Percentiles rank a stretch among this genome's conserved stretches.
Conservation (phyloP, 2,329 filamentous ascomycete genomes). For the Cryoendolithus antarcticus region DNA sequence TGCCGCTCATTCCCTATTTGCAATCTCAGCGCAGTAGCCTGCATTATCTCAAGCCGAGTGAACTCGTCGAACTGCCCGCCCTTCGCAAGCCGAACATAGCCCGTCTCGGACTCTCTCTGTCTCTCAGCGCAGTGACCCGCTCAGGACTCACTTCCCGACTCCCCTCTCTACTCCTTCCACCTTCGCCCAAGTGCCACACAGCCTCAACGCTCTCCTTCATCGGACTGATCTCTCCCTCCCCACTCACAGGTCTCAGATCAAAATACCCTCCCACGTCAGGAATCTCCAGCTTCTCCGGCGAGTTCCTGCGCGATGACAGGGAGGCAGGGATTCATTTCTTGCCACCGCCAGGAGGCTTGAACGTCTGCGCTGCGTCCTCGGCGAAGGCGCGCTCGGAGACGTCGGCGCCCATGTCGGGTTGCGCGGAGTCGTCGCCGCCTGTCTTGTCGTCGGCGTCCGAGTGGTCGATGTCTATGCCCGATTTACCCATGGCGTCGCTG, state of each 20-base stretch:
- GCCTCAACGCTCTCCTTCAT: constrained; percentile 5
- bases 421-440: background rate
- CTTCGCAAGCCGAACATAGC: constrained; percentile 6
- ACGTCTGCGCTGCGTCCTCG: no score
- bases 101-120: constrained; percentile 8
- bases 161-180: background rate
- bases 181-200: constrained; percentile 5
- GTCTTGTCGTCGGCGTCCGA: constrained; percentile 2
- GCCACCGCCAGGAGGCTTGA: no score
- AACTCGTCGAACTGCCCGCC: constrained; percentile 7
- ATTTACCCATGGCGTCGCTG: constrained; percentile 19
- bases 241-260: no score
- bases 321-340: no score
- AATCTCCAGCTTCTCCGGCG: no score
- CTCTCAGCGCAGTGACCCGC: constrained; percentile 1
- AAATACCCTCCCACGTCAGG: no score
- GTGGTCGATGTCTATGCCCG: constrained; percentile 16
- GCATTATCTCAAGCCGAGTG: constrained; percentile 8
- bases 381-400: no score
- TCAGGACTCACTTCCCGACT: constrained; percentile 2
- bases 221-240: background rate
- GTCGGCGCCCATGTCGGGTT: background rate
- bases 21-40: no score
- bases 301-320: no score
- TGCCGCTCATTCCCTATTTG: no score